These are phyloP conservation scores for Umbellularia californica DNA, from an alignment of 164 flowering plant genomes.

Conservation along the genomic window DNA sequence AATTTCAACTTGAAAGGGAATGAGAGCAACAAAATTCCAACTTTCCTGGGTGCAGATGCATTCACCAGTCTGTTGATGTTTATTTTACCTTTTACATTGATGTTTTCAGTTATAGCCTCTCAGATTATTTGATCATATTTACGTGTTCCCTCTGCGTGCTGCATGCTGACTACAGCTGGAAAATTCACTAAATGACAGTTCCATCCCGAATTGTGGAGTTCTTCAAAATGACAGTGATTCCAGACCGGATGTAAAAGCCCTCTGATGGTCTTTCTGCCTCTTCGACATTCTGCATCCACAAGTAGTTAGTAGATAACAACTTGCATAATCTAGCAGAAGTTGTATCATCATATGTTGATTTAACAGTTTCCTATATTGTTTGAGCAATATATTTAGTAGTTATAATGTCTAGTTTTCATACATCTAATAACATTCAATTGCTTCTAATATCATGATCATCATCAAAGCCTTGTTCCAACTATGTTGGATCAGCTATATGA, in stretches of 20 bases:
- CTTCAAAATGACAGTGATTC: slow-evolving; percentile 64
- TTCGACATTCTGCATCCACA: slow-evolving; percentile 48
- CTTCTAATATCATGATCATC: too few species aligned
- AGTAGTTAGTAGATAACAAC: background rate
- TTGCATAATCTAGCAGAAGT: background rate
- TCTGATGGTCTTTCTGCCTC: slow-evolving; percentile 72
- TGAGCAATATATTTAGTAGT: too few species aligned
- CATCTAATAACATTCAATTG: too few species aligned
- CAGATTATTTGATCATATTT: background rate
- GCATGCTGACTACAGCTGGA: background rate
- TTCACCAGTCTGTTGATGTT: background rate
- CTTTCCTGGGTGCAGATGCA: background rate
- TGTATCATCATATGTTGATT: background rate
- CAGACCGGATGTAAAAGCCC: slow-evolving; percentile 83
- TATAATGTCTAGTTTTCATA: too few species aligned
- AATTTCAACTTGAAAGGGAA: too few species aligned
- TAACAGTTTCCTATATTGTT: too few species aligned
- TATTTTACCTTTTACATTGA: background rate
- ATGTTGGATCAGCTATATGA: too few species aligned
- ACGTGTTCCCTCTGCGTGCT: background rate
- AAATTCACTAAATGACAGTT: slow-evolving; percentile 31
- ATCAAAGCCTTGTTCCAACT: too few species aligned
- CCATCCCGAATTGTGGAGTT: slow-evolving; percentile 75
- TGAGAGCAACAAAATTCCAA: too few species aligned
- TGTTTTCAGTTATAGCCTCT: background rate